Evolutionary conservation across 441 rosid species (phyloP), one percentile per base, ranked within the genome.

Genomic region (Pelargonium australe): DNA sequence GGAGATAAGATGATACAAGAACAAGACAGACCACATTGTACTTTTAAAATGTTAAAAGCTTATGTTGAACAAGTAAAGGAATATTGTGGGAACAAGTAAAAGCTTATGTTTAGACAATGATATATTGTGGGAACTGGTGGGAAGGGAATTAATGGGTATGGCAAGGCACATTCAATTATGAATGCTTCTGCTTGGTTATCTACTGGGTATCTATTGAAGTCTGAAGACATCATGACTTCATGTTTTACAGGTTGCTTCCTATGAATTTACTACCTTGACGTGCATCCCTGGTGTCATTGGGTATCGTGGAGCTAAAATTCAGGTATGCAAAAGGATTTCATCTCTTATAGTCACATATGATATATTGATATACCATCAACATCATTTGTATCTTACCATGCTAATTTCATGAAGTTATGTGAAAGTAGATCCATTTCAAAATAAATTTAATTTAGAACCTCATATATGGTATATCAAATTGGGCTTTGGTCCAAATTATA

Each of bases 221-320:
- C 63, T 75, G 62, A 70, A 19, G 55, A 51, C 19, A 37, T 75
- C 67, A 2, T 20, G 2, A 62, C 12, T 55, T 64, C 71, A 11
- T 76, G 72, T 28, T 53, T 76, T 79, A 10, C 86, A 94, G 98
- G 97, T 91, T 78, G 99, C 99, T 72, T 94, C 97, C 7, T 94
- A 94, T 73, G 99, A 94, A 78, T 94, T 94, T 82, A 94, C 99
- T 5, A 94, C 97, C 12, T 81, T 94, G 78, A 94, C 99, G 68
- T 94, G 97, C 79, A 94, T 94, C 78, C 99, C 97, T 1, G 97
- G 96, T 17, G 97, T 91, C 77, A 94, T 94, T 68, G 40, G 72
- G 44, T 94, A 94, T 71, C 89, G 95, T 77, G 99, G 99, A 77
- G 99, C 99, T 74, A 91, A 91, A 87, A 85, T 91, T 80, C 97